Percentiles rank a stretch among this genome's conserved stretches.
These are phyloP conservation scores for Olyra latifolia DNA, from an alignment of 176 grass and related monocot genomes.

Conservation along the genomic window DNA sequence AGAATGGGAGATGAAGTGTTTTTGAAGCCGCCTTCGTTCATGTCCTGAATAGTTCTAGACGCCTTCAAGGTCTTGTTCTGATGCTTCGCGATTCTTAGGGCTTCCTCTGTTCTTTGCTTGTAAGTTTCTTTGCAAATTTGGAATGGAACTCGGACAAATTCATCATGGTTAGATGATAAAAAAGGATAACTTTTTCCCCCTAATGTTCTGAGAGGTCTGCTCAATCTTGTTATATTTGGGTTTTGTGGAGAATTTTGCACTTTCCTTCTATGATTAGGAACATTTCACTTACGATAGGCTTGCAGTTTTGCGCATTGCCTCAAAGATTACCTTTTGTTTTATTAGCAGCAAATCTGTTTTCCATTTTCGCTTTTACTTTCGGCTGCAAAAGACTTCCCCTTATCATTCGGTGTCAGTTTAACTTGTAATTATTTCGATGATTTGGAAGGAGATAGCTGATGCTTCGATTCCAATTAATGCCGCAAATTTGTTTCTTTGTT, in stretches of 20 bases:
- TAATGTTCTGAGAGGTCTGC: neutral
- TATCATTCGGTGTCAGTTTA: neutral
- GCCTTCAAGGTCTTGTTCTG: constrained; percentile 15
- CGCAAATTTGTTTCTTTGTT: neutral
- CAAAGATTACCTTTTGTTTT: neutral
- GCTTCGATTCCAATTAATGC: neutral
- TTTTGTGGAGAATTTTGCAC: neutral
- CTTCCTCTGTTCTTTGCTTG: neutral
- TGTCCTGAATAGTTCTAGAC: neutral
- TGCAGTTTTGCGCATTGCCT: neutral
- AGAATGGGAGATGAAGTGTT: constrained; percentile 12
- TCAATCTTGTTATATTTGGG: neutral
- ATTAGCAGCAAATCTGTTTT: neutral
- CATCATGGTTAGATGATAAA: neutral
- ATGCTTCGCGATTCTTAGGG: neutral
- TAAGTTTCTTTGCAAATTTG: neutral
- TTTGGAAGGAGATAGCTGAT: neutral
- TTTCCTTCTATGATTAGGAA: neutral
- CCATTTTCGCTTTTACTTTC: neutral
- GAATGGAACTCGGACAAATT: neutral
- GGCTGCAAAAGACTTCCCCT: neutral
- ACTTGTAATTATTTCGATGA: neutral
- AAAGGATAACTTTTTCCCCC: neutral
- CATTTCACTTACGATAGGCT: neutral
- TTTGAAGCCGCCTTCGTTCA: neutral